Evolutionary conservation across 1,284 basidiomycete genomes (phyloP), one percentile per base, ranked within the genome.

Genomic region (Pseudozyma flocculosa): DNA sequence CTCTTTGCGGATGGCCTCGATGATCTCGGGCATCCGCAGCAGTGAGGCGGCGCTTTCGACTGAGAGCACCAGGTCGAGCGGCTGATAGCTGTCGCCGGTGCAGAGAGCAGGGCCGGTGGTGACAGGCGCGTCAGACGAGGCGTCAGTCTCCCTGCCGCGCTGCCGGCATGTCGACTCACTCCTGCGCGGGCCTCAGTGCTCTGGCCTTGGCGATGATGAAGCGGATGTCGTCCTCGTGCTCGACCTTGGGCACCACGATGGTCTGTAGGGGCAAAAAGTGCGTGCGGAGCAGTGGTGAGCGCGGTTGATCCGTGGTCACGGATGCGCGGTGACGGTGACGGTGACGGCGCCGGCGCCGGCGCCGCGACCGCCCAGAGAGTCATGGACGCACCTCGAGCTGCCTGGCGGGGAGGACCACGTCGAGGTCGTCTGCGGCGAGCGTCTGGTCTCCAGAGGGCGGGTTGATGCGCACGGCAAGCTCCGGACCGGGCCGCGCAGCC

Each of bases 381-480:
- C n/a, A n/a, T n/a, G n/a, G n/a, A 15, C 51, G 29, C 40, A 53
- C 49, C 26, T 58, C 46, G 38, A 72, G 43, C 41, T 60, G 58
- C 13, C 40, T 43, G 22, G 52, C 50, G 2, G 68, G 74, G 18
- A 77, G 48, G 15, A 77, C 43, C 36, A 72, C 58, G 38, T 76
- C 73, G 26, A 77, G 54, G 49, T 77, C 75, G 24, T 68, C 66
- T 19, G 43, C 49, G 0, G 75, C 62, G 11, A 75, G 43, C 0
- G 41, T 18, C 2, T 34, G 43, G 18, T 62, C 40, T 0, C 45
- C 54, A 5, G 68, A 72, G 11, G 74, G 73, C 9, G 75, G 68
- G 40, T 77, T 77, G 60, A 77, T 77, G 24, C 75, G 68, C 7
- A 77, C 75, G 1, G 70, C 64, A 2, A 73, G 54, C 40, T 76